Evolutionary conservation across 805 yeast species (phyloP), one percentile per base, ranked within the genome.

Genomic region (Kuraishia hungarica): DNA sequence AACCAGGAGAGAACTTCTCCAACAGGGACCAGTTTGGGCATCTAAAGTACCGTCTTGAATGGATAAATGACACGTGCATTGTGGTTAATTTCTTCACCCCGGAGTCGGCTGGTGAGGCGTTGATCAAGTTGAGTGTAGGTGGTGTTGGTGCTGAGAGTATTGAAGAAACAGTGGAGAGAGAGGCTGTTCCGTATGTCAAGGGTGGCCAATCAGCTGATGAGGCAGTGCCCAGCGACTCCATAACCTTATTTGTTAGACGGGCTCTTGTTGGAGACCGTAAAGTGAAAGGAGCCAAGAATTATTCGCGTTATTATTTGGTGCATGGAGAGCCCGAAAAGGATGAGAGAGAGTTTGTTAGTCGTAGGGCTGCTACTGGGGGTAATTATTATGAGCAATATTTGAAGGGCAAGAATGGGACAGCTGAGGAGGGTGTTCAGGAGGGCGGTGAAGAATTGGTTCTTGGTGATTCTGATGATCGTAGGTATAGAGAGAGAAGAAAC

Each of bases 261-360:
- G 74, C 88, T 11, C 72, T 76, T 51, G 72, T 67, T 52, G 69
- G 77, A 2, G 93, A 86, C 67, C 71, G 72, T 51, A 86, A 86
- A 60, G 77, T 77, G 17, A 73, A 73, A 54, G 80, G 81, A 57
- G 84, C 90, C 10, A 72, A 79, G 22, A 79, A 74, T 15, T 77
- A 76, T 54, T 83, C 89, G 21, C 67, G 87, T 47, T 86, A 84
- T 67, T 86, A 86, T 68, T 70, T 84, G 56, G 64, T 83, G 19
- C 85, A 86, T 60, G 93, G 93, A 2, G 91, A 84, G 63, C 93
- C 91, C 2, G 81, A 81, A 15, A 56, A 55, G 19, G 56, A 64
- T 70, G 63, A 71, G 61, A 62, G 78, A 57, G 35, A 58, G 23
- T 43, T 15, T 51, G 53, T 26, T n/a, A 52, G 53, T 39, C 23